Base-by-base conservation (phyloP, 2,329 filamentous ascomycete species). In the Fusarium agapanthi region DNA sequence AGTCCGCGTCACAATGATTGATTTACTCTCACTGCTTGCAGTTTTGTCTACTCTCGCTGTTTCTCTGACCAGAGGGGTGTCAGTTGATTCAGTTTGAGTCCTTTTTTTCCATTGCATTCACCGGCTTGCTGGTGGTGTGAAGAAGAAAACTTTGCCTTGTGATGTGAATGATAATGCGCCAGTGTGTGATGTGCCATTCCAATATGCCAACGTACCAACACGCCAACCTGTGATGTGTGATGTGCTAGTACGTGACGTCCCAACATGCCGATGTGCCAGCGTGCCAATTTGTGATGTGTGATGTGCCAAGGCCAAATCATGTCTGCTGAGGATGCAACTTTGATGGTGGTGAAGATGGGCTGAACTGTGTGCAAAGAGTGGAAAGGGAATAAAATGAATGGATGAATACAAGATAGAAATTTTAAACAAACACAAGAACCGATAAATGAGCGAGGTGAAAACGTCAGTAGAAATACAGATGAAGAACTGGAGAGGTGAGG, bases 31-130 rank as follows among this genome's bases (percentile, higher is more conserved):
- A 60, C 37, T 30, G 56, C 44, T 63, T 63, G 38, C 55, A 61
- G 34, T 61, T 61, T 48, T 45, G 41, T 50, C 55, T 26, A 35
- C n/a, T 34, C 48, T 51, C n/a, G 32, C 32, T 2, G 48, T 51
- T 37, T 51, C 48, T 35, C 32, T 51, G 48, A 34, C 30, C 4
- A 47, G 44, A 22, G 26, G 26, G 26, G 18, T 50, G 47, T 50
- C 48, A 30, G 55, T 44, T 61, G 43, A 61, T 47, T 24, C 35
- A 5, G 34, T 38, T 30, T 38, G 50, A 54, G 34, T 30, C 22
- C n/a, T 22, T 32, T 24, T 37, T 62, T 61, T 61, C 16, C 24
- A 61, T 63, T 61, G 24, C 55, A 63, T 61, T 61, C 35, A 61
- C 14, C 22, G 43, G 55, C 60, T 63, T 48, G 60, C 55, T 12